Conservation (phyloP, 2,329 filamentous ascomycete genomes). For the Neopestalotiopsis rosae region DNA sequence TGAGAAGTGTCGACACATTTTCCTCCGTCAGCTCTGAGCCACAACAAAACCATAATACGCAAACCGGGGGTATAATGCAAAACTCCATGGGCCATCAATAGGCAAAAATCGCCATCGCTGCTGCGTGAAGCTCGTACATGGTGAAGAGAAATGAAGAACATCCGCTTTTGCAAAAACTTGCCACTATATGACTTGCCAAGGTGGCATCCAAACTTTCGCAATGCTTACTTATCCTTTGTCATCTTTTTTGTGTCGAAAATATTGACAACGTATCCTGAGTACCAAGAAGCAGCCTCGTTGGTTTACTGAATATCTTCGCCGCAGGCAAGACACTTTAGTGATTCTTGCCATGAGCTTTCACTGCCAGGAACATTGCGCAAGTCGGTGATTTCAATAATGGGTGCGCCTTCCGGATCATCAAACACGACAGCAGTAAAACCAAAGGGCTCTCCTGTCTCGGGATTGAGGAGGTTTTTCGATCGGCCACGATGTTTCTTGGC, state of each 20-base stretch:
- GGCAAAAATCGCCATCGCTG: background rate
- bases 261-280: no score
- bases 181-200: background rate
- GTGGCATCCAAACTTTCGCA: background rate
- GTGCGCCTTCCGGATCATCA: constrained; percentile 49
- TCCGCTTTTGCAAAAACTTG: background rate
- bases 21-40: background rate
- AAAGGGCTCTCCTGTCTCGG: constrained; percentile 39
- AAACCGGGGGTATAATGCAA: background rate
- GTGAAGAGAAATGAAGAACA: background rate
- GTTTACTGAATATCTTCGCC: constrained; percentile 45
- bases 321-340: constrained; percentile 57
- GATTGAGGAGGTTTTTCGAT: constrained; percentile 44
- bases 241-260: background rate
- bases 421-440: constrained; percentile 56
- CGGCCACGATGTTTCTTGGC: constrained; percentile 39
- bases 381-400: constrained; percentile 57
- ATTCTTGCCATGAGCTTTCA: constrained; percentile 59
- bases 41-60: background rate
- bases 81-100: background rate
- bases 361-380: constrained; percentile 54
- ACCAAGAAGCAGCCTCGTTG: no score
- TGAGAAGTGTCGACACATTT: no score
- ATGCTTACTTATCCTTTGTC: background rate
- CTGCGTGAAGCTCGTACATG: background rate